A percentile compares a stretch with the other conserved stretches of the same genome.
These are phyloP conservation scores for Mycosphaerella sp. DNA, from an alignment of 2,329 filamentous ascomycete species.

Conservation along the genomic window DNA sequence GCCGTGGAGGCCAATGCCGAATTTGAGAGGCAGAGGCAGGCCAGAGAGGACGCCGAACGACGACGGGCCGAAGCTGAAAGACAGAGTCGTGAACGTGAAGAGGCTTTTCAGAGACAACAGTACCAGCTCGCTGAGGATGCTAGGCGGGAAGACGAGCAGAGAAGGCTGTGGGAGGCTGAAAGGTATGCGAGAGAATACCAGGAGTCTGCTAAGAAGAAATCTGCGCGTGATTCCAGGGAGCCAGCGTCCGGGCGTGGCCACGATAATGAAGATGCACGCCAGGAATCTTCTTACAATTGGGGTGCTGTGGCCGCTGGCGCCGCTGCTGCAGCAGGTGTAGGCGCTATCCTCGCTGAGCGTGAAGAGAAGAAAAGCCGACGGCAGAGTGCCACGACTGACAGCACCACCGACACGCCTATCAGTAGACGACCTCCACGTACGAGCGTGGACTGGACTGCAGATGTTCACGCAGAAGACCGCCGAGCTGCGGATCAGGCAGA, in stretches of 20 bases:
- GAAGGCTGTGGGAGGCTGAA: constrained; percentile 16
- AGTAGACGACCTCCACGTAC: constrained; percentile 9
- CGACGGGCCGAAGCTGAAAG: constrained; percentile 18
- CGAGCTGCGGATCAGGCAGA: constrained; percentile 7
- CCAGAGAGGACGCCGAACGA: constrained; percentile 20
- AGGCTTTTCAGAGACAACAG: constrained; percentile 29
- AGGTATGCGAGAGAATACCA: constrained; percentile 13
- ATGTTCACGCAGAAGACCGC: constrained; percentile 9
- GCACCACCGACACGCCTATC: constrained; percentile 13
- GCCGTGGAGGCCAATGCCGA: constrained; percentile 17
- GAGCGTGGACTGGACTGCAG: constrained; percentile 10
- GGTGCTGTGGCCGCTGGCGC: constrained; percentile 34
- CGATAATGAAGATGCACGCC: constrained; percentile 11
- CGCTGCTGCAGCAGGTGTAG: constrained; percentile 30
- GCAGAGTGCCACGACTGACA: constrained; percentile 15
- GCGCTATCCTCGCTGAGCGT: constrained; percentile 26
- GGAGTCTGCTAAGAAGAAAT: not conserved
- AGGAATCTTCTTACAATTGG: constrained; percentile 30
- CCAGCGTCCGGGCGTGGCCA: constrained; percentile 1
- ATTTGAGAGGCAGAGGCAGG: constrained; percentile 14
- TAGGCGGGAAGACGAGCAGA: constrained; percentile 17
- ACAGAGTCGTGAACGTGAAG: constrained; percentile 23
- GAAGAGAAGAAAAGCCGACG: constrained; percentile 22
- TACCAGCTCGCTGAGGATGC: constrained; percentile 19
- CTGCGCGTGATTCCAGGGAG: not conserved